phyloP scores from a whole-genome alignment of 768 basidiomycete genomes.

The Hydnomerulius pinastri region DNA sequence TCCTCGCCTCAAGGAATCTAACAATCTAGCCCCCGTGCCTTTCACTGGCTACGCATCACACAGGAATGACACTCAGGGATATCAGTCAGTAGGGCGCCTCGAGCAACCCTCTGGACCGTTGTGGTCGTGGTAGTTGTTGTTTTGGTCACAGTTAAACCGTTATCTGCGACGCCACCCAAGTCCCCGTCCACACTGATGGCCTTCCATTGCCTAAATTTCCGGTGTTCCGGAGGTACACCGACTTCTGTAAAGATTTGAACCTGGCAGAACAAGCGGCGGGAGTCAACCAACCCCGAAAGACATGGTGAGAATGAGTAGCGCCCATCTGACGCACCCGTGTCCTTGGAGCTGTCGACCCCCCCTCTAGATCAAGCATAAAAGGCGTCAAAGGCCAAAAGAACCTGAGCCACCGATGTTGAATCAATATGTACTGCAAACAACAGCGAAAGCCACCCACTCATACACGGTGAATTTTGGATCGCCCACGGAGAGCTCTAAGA shows the following conservation, averaged over 20 bases:
- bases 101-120: not conserved
- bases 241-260: not conserved
- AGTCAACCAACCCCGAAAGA: not conserved
- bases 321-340: too few relatives aligned
- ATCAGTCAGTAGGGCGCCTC: not conserved
- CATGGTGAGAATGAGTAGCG: not conserved
- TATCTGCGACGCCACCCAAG: not conserved
- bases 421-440: not conserved
- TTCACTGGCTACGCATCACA: too few relatives aligned
- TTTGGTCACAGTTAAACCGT: not conserved
- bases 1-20: too few relatives aligned
- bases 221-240: not conserved
- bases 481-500: not conserved
- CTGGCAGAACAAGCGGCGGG: not conserved
- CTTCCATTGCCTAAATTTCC: not conserved
- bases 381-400: not conserved
- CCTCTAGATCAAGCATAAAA: not conserved
- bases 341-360: too few relatives aligned
- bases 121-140: not conserved
- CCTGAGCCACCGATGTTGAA: not conserved
- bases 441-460: not conserved
- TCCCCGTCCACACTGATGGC: not conserved
- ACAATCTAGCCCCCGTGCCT: too few relatives aligned
- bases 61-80: not conserved
- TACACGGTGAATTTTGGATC: not conserved